Base-by-base conservation (phyloP, 2,329 filamentous ascomycete species). In the Hypoxylon sp. region DNA sequence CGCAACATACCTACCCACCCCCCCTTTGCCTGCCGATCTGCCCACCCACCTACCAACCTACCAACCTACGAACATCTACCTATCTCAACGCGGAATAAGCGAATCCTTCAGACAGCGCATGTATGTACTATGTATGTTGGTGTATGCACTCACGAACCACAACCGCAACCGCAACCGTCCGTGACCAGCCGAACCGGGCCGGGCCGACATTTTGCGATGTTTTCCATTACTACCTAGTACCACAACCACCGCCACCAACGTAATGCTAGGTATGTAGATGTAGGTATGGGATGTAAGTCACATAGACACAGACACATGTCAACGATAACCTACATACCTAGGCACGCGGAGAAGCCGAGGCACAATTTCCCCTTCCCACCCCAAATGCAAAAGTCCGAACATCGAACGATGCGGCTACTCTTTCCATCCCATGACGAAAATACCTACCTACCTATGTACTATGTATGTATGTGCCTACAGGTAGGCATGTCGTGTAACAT, bases 131-230 rank as follows among this genome's bases (percentile, higher is more conserved):
- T 14, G 27, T 32, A 51, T 30, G 21, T 47, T 27, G 45, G 21
- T 25, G 16, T n/a, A n/a, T n/a, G n/a, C n/a, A n/a, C n/a, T n/a
- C n/a, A n/a, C n/a, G n/a, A n/a, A n/a, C n/a, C n/a, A n/a, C n/a
- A n/a, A n/a, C n/a, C n/a, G n/a, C n/a, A n/a, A n/a, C n/a, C n/a
- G n/a, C n/a, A n/a, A n/a, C n/a, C 32, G 50, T 14, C 30, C 34
- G 34, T 27, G 9, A 47, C 39, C 21, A 60, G 30, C 32, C 43
- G 43, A 21, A 12, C 12, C 47, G 45, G 34, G 32, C 54, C 43
- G 32, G 53, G 57, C 57, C 57, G 57, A 54, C 50, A 54, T n/a
- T 61, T 60, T 46, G 57, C 57, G 57, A 34, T 47, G 47, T 29
- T 37, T 47, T 53, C 57, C 56, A 45, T 34, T 4, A 8, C 27